These are phyloP conservation scores for Lichtheimia hyalospora DNA, from an alignment of 371 early-diverging fungal genomes.

Conservation along the genomic window DNA sequence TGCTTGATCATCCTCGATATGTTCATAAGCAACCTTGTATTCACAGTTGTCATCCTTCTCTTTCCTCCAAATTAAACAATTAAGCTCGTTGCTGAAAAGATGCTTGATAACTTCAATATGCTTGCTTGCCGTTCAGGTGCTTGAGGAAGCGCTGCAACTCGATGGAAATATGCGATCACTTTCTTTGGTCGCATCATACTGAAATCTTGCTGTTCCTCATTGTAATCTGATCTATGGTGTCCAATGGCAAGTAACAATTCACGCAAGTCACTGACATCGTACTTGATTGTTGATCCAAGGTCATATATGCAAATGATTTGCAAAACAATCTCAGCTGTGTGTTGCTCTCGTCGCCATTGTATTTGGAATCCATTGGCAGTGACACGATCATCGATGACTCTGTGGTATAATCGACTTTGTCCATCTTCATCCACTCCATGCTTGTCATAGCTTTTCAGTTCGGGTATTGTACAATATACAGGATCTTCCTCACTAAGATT, in stretches of 20 bases:
- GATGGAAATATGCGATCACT: too few species aligned
- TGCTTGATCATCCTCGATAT: too few species aligned
- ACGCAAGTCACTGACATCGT: not conserved
- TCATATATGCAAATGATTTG: not conserved
- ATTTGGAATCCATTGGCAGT: slow-evolving; percentile 30
- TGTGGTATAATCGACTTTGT: slow-evolving; percentile 4
- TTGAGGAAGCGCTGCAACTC: too few species aligned
- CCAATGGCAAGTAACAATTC: not conserved
- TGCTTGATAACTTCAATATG: too few species aligned
- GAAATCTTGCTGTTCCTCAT: too few species aligned
- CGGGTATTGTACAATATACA: slow-evolving; percentile 11
- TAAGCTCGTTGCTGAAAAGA: too few species aligned
- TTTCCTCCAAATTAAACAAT: too few species aligned
- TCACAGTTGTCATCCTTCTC: too few species aligned
- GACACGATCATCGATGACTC: slow-evolving; percentile 23
- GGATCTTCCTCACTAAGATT: slow-evolving; percentile 14
- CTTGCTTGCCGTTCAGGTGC: too few species aligned
- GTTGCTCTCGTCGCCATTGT: slow-evolving; percentile 20
- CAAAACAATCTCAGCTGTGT: not conserved
- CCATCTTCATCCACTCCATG: slow-evolving; percentile 12
- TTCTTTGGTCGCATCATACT: too few species aligned
- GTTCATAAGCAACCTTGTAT: too few species aligned
- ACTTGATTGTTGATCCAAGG: not conserved
- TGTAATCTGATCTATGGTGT: not conserved
- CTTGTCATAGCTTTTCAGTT: slow-evolving; percentile 15